These are phyloP conservation scores for Bacidia rubella DNA, from an alignment of 495 filamentous ascomycete genomes.

Conservation along the genomic window DNA sequence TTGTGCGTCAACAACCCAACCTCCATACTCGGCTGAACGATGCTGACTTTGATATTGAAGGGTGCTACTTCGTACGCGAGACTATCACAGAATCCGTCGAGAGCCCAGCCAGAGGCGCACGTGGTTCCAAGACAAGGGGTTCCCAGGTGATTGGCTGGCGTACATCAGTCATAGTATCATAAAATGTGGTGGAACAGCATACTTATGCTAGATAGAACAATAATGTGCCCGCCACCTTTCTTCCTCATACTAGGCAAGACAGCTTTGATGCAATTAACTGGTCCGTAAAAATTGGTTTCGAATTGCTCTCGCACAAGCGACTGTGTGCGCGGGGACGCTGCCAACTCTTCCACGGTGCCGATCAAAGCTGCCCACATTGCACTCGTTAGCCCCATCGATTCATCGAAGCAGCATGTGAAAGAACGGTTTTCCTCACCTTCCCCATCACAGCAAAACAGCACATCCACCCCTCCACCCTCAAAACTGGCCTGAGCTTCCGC, in stretches of 20 bases:
- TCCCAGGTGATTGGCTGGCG: constrained; percentile 66
- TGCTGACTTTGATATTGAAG: constrained; percentile 91
- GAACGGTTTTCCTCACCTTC: constrained; percentile 41
- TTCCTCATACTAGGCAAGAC: constrained; percentile 65
- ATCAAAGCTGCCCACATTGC: constrained; percentile 49
- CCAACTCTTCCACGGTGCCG: constrained; percentile 84
- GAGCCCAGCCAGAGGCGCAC: constrained; percentile 83
- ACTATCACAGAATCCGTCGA: constrained; percentile 91
- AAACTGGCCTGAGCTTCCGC: constrained; percentile 75
- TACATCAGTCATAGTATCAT: not conserved
- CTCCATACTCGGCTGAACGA: constrained; percentile 82
- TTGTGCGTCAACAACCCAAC: constrained; percentile 73
- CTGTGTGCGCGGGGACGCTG: constrained; percentile 53
- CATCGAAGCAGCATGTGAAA: not conserved
- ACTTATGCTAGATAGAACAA: constrained; percentile 79
- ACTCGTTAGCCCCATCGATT: not conserved
- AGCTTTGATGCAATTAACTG: constrained; percentile 87
- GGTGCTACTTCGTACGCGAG: constrained; percentile 94
- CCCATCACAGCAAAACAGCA: constrained; percentile 74
- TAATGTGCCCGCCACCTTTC: constrained; percentile 73
- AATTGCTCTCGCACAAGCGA: constrained; percentile 82
- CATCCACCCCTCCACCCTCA: constrained; percentile 73
- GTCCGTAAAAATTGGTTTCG: constrained; percentile 92
- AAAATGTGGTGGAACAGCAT: constrained; percentile 14
- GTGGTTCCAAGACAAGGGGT: constrained; percentile 86